A percentile compares a stretch with the other conserved stretches of the same genome.
phyloP scores from a whole-genome alignment of 306 rosid genomes.

The barrel medic (Medicago truncatula) region MtrunA17r5.0-ANR NC_053045.1:31065001-31065500 shows the following conservation, averaged over 20 bases:
- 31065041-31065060: not conserved
- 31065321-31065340: slow-evolving; percentile 12
- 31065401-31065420: slow-evolving; percentile 76
- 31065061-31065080: slow-evolving; percentile 16
- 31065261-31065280: slow-evolving; percentile 36
- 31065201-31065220: slow-evolving; percentile 42
- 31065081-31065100: not conserved
- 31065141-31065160: slow-evolving; percentile 49
- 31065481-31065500: slow-evolving; percentile 64
- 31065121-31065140: slow-evolving; percentile 14
- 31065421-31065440: slow-evolving; percentile 66
- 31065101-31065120: slow-evolving; percentile 29
- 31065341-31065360: not conserved
- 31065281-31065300: slow-evolving; percentile 23
- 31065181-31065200: slow-evolving; percentile 59
- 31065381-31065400: slow-evolving; percentile 68
- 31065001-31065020: not conserved
- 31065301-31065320: slow-evolving; percentile 11
- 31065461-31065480: slow-evolving; percentile 68
- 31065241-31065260: slow-evolving; percentile 87
- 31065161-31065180: slow-evolving; percentile 88
- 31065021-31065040: slow-evolving; percentile 1
- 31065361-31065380: slow-evolving; percentile 74
- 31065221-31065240: slow-evolving; percentile 60
- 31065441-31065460: slow-evolving; percentile 67